Base-by-base conservation (phyloP, 2,329 filamentous ascomycete genomes). In the Pyrenophora seminiperda region DNA sequence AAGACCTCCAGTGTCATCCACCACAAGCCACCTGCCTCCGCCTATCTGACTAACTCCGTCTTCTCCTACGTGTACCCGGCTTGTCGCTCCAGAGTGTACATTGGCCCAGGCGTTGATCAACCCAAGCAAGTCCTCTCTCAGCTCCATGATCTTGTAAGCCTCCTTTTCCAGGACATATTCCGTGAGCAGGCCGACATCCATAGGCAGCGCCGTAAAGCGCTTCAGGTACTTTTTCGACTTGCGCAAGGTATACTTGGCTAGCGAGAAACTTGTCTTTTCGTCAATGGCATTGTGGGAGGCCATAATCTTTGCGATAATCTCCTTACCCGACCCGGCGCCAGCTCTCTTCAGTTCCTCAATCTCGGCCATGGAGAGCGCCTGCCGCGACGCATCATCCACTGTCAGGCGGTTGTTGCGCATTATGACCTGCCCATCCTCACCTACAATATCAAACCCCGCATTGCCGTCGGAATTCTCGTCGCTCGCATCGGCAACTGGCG, bases 161-260 rank as follows among this genome's bases (percentile, higher is more conserved):
- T 97, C 92, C 65, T 88, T 90, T 63, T 95, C 90, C 41, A 96
- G 75, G 65, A 93, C 80, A 78, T 88, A 95, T 60, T 91, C 83
- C 15, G 86, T 85, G 54, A 97, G 77, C 57, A 85, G 81, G 0
- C 86, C 81, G 11, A 95, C 85, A 66, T 97, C 91, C 61, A 97
- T 76, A 0, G 93, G 93, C 42, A 96, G 73, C 1, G 94, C 84
- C 0, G 89, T 90, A 67, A 99, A 97, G 10, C 91, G 82, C 64
- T 89, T 87, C 57, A 97, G 82, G 71, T 96, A 97, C 75, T 99
- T 99, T 70, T 87, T 92, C 58, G 90, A 88, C 77, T 99, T 99
- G 37, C 96, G 81, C 14, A 97, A 78, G 66, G 94, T 96, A 75
- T 99, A 99, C 73, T 99, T 99, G 34, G 93, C 92, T 50, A 97